phyloP scores from a whole-genome alignment of 345 rosid species.

The Atalantia buxifolia region DNA sequence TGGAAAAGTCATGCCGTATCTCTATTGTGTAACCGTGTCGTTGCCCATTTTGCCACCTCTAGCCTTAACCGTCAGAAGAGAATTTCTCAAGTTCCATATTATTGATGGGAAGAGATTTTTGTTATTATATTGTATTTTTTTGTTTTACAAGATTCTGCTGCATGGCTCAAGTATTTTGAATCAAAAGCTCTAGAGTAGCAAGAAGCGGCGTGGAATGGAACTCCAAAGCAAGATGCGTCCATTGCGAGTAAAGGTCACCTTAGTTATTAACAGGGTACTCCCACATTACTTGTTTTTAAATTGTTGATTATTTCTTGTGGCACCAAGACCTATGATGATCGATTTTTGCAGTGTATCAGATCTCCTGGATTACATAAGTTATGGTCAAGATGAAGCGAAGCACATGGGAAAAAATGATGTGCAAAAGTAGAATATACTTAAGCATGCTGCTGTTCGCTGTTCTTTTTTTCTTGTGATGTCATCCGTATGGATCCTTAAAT shows the following conservation, averaged over 20 bases:
- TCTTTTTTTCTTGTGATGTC: not conserved
- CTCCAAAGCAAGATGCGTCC: constrained; percentile 63
- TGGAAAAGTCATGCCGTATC: too few species aligned
- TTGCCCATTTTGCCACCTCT: too few species aligned
- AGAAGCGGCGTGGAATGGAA: constrained; percentile 60
- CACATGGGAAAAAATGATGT: constrained; percentile 50
- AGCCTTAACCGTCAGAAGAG: not conserved
- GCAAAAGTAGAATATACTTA: constrained; percentile 38
- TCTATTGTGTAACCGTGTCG: too few species aligned
- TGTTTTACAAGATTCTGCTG: constrained; percentile 59
- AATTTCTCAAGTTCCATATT: not conserved
- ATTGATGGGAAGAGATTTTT: not conserved
- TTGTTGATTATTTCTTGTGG: constrained; percentile 6
- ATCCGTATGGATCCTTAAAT: not conserved
- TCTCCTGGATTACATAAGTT: constrained; percentile 64
- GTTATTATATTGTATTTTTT: not conserved
- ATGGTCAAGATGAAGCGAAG: constrained; percentile 46
- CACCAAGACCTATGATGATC: constrained; percentile 22
- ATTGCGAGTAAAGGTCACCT: constrained; percentile 79
- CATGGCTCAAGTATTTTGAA: constrained; percentile 74
- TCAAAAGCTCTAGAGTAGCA: constrained; percentile 68
- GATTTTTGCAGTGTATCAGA: constrained; percentile 57
- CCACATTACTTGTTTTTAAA: constrained; percentile 32
- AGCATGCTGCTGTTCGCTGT: not conserved
- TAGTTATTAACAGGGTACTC: constrained; percentile 59